A percentile compares a stretch with the other conserved stretches of the same genome.
These are phyloP conservation scores for Sanghuangporus baumii DNA, from an alignment of 1,284 basidiomycete species.

Conservation along the genomic window DNA sequence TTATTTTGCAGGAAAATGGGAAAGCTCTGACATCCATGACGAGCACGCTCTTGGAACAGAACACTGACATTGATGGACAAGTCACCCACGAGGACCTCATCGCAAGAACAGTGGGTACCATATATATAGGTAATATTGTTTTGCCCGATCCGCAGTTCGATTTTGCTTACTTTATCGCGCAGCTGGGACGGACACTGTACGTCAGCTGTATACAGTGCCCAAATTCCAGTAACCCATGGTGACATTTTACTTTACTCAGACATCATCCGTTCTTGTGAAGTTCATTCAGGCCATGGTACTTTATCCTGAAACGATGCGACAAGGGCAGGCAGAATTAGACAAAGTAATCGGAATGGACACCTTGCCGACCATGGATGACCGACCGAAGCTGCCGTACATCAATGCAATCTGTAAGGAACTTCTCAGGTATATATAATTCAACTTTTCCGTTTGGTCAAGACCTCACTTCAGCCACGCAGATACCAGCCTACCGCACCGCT, in stretches of 20 bases:
- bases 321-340: constrained; percentile 23
- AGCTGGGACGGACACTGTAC: constrained; percentile 21
- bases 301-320: constrained; percentile 19
- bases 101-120: not conserved
- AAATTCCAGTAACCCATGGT: not conserved
- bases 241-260: constrained; percentile 11
- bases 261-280: not conserved
- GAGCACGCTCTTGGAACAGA: constrained; percentile 3
- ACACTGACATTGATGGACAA: not conserved
- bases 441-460: not conserved
- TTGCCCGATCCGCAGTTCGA: not conserved
- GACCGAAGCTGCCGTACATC: constrained; percentile 21
- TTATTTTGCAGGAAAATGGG: not conserved
- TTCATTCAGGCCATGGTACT: constrained; percentile 20
- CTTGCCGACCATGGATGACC: constrained; percentile 22
- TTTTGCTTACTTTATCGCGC: not conserved
- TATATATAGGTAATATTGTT: constrained; percentile 1
- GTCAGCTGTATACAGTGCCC: not conserved
- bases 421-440: constrained; percentile 4
- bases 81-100: constrained; percentile 6
- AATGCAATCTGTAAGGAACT: constrained; percentile 23
- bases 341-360: constrained; percentile 21
- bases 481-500: constrained; percentile 15
- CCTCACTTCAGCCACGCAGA: not conserved
- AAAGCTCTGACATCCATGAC: constrained; percentile 12